Base-by-base conservation (phyloP, 2,329 filamentous ascomycete species). In the Elsinoe fawcettii region DNA sequence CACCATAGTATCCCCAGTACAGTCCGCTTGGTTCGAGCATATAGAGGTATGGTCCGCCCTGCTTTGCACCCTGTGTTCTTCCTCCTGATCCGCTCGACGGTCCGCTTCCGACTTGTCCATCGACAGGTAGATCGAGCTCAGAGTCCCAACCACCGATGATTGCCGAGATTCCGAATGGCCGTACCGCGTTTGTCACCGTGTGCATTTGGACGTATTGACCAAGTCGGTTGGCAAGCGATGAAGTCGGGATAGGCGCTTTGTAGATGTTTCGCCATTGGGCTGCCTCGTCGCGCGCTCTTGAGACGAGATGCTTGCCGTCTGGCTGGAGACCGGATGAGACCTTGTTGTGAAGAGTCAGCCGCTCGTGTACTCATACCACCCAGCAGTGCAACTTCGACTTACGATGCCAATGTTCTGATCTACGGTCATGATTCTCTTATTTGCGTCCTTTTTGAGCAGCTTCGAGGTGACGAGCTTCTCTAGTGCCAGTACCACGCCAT, bases 1-100 rank as follows among this genome's bases (percentile, higher is more conserved):
- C 93, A 66, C 93, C 93, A 73, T 96, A 96, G 80, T 99, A 99
- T 60, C 93, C 93, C 93, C 93, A 99, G 80, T 96, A 97, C 64
- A 92, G 76, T 57, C 93, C 93, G 68, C 90, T 96, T 41, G 93
- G 93, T 78, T 99, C 93, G 66, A 99, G 92, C 93, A 99, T 99
- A 81, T 96, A 99, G 61, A 99, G 82, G 62, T 85, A 91, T 20
- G 93, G 93, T 1, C 92, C 93, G 65, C 93, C 93, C 70, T 90
- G 84, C 72, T 83, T 87, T 67, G 84, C 85, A 67, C 83, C 77
- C 60, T 83, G 74, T 43, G 85, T 80, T 76, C 93, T 95, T 68
- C 92, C 92, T 62, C 92, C 92, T 22, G 89, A 84, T 59, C 92
- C 92, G 58, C 81, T 80, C 43, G 77, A 77, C 51, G 92, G 92